Evolutionary conservation across 139 green algal species (phyloP), one percentile per base, ranked within the genome.

Genomic region (Coelastrella sp.): DNA sequence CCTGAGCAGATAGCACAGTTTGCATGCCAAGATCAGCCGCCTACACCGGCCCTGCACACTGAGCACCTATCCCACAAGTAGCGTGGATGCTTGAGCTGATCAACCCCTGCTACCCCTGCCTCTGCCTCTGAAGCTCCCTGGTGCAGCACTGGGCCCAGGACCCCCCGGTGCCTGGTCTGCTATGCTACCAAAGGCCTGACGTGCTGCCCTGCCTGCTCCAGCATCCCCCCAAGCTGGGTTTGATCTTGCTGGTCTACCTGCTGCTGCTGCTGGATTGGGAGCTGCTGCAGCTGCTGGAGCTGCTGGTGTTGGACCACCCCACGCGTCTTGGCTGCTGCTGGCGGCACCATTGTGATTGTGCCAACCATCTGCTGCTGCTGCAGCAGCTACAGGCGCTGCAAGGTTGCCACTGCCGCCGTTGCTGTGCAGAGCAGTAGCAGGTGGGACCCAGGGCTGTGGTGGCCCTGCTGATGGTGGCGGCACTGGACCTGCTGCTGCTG

Each of bases 261-360:
- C 5, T 5, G 56, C 79, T 47, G 81, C 14, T 13, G 47, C 4
- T 65, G 81, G 77, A n/a, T 22, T 22, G 0, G 54, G 10, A 8
- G 64, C 81, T 87, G 81, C 61, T 87, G 64, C 81, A 76, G 80
- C 60, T 86, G 80, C 80, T 61, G 60, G n/a, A 64, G 80, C 61
- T 58, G 66, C 81, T 86, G 80, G 10, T 76, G 60, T 59, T 75
- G 80, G n/a, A 23, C 16, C 20, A 58, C 47, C 8, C 4, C 22
- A 23, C 4, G 77, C 77, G 65, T 59, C 23, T 14, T 80, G 8
- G 23, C 22, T 59, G 59, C 32, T 17, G 23, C 10, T 22, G 59
- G 59, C 54, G 5, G 32, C 7, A 14, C 6, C 19, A 22, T 54
- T 7, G 13, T 74, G 56, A 23, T 22, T 23, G 16, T 23, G 16